These are phyloP conservation scores for Pittosporum tobira DNA, from an alignment of 129 eudicot genomes.

Conservation along the genomic window DNA sequence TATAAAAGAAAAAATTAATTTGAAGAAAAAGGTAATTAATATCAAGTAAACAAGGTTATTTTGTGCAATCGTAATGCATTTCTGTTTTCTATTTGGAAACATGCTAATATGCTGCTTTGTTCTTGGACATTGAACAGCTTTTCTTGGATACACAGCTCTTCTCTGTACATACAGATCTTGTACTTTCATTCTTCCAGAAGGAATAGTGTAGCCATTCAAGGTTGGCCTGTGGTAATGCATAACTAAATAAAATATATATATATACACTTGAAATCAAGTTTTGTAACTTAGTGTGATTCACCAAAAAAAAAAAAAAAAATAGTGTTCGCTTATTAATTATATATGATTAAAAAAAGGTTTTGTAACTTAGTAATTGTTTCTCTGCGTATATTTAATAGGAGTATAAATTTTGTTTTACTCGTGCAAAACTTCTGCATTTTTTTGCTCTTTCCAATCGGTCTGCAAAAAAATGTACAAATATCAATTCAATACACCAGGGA, in stretches of 20 bases:
- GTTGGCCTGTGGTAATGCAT: constrained; percentile 31
- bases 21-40: too few relatives aligned
- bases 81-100: too few relatives aligned
- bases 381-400: constrained; percentile 1
- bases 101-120: constrained; percentile 11
- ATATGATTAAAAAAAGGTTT: constrained; percentile 26
- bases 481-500: too few relatives aligned
- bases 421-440: constrained; percentile 3
- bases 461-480: constrained; percentile 6
- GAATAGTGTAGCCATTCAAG: constrained; percentile 39
- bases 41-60: background rate
- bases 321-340: too few relatives aligned
- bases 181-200: constrained; percentile 89
- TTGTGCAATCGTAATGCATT: too few relatives aligned
- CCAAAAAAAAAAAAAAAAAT: too few relatives aligned
- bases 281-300: constrained; percentile 26
- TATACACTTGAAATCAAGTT: constrained; percentile 26
- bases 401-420: constrained; percentile 10
- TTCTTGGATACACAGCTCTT: constrained; percentile 96
- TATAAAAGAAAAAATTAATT: too few relatives aligned
- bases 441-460: constrained; percentile 9
- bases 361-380: constrained; percentile 19
- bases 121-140: constrained; percentile 36
- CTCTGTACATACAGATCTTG: constrained; percentile 97
- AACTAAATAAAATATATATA: constrained; percentile 14